Percentiles rank a stretch among this genome's conserved stretches.
Conservation (phyloP, 164 flowering plant species). For the Vitis rotundifolia region DNA sequence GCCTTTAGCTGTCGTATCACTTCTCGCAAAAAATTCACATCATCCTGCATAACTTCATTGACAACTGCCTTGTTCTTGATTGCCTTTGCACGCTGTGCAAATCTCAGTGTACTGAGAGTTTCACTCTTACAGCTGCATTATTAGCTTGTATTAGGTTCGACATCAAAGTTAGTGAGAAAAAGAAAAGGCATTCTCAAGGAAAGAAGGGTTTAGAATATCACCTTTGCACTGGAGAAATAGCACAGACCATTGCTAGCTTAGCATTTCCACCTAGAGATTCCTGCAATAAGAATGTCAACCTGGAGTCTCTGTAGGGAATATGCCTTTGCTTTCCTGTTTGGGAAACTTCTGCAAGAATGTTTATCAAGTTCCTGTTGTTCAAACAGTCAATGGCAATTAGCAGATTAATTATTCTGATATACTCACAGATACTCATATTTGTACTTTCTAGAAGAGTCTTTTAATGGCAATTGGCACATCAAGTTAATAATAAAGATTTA, state of each 20-base stretch:
- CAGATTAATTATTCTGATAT: background rate
- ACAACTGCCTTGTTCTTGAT: conserved; percentile 92
- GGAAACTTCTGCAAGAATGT: conserved; percentile 96
- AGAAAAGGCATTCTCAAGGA: background rate
- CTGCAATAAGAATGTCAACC: conserved; percentile 90
- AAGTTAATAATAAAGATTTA: too few species aligned
- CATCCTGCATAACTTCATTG: conserved; percentile 93
- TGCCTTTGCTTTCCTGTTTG: conserved; percentile 96
- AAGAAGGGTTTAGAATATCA: conserved; percentile 16
- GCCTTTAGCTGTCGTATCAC: conserved; percentile 88
- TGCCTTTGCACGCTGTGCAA: conserved; percentile 98
- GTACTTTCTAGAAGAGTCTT: too few species aligned
- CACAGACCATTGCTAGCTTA: conserved; percentile 94
- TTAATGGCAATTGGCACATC: too few species aligned
- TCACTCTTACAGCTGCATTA: conserved; percentile 88
- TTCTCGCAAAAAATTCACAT: conserved; percentile 82
- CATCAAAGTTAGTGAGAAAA: conserved; percentile 3
- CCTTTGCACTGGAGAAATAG: conserved; percentile 91
- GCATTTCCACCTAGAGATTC: conserved; percentile 99
- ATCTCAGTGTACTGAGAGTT: conserved; percentile 87
- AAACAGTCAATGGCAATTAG: conserved; percentile 10
- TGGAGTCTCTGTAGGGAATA: conserved; percentile 96
- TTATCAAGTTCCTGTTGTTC: conserved; percentile 87
- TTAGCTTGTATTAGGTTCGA: conserved; percentile 6
- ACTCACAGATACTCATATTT: too few species aligned